Percentiles rank a stretch among this genome's conserved stretches.
Conservation (phyloP, 345 rosid genomes). For the Cochlearia excelsa region DNA sequence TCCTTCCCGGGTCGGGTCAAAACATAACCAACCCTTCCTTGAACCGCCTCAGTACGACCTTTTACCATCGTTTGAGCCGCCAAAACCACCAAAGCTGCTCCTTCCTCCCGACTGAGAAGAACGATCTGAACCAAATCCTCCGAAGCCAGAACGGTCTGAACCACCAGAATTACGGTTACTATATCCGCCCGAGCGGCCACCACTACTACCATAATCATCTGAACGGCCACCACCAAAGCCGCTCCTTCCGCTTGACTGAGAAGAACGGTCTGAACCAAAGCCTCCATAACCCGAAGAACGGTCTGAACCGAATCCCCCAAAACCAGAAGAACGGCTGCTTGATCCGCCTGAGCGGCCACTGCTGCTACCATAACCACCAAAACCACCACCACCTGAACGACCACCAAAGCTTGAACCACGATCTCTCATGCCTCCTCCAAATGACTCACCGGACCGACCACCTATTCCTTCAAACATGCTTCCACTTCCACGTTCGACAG, state of each 20-base stretch:
- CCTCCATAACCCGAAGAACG: slow-evolving; percentile 44
- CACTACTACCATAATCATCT: slow-evolving; percentile 17
- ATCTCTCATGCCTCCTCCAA: slow-evolving; percentile 49
- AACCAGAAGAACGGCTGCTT: slow-evolving; percentile 35
- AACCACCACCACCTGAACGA: slow-evolving; percentile 35
- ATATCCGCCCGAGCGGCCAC: slow-evolving; percentile 33
- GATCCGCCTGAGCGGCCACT: slow-evolving; percentile 34
- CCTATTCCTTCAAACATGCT: slow-evolving; percentile 43
- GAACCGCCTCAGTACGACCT: slow-evolving; percentile 23
- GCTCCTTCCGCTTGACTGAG: slow-evolving; percentile 41
- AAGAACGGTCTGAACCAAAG: slow-evolving; percentile 40
- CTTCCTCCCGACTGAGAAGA: slow-evolving; percentile 42
- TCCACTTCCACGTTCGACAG: slow-evolving; percentile 47
- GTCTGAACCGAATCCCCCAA: slow-evolving; percentile 32
- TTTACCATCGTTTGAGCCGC: slow-evolving; percentile 36
- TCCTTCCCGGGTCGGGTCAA: slow-evolving; percentile 20
- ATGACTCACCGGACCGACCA: slow-evolving; percentile 40
- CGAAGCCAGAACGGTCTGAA: slow-evolving; percentile 42
- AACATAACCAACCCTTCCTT: slow-evolving; percentile 21
- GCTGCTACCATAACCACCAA: slow-evolving; percentile 27
- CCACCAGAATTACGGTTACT: slow-evolving; percentile 33
- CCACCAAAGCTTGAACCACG: slow-evolving; percentile 43
- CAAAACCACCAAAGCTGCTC: slow-evolving; percentile 30
- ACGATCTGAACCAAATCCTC: slow-evolving; percentile 40
- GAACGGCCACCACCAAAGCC: slow-evolving; percentile 36